Percentiles rank a stretch among this genome's conserved stretches.
phyloP scores from a whole-genome alignment of 805 yeast genomes.

The Hanseniaspora nectarophila region DNA sequence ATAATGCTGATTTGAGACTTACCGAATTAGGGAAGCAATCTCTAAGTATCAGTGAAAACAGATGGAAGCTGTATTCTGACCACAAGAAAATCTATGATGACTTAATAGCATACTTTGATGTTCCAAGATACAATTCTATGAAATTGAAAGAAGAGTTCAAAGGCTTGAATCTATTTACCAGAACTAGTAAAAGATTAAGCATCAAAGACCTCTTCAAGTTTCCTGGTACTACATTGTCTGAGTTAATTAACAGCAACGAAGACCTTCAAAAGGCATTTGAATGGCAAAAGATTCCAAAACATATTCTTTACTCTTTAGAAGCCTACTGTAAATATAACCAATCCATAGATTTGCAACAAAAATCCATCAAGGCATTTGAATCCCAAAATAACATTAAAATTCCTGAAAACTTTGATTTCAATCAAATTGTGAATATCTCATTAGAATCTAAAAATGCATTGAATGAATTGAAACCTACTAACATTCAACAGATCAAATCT shows the following conservation, averaged over 20 bases:
- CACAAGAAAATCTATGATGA: constrained; percentile 38
- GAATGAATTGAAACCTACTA: constrained; percentile 68
- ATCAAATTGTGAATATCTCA: constrained; percentile 50
- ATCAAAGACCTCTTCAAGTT: constrained; percentile 67
- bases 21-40: constrained; percentile 53
- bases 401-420: constrained; percentile 59
- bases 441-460: constrained; percentile 60
- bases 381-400: constrained; percentile 68
- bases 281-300: constrained; percentile 26
- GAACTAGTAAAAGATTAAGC: constrained; percentile 40
- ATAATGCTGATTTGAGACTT: constrained; percentile 81
- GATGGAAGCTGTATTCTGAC: constrained; percentile 39
- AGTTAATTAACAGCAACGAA: constrained; percentile 27
- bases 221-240: constrained; percentile 32
- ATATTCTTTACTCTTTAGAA: constrained; percentile 50
- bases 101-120: constrained; percentile 36
- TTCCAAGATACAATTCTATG: constrained; percentile 39
- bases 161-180: constrained; percentile 37
- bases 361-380: constrained; percentile 60
- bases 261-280: constrained; percentile 25
- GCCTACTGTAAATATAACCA: constrained; percentile 79
- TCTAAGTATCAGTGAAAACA: constrained; percentile 53
- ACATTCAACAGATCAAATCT: constrained; percentile 89
- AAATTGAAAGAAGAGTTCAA: constrained; percentile 48
- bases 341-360: constrained; percentile 59